Evolutionary conservation across 1,284 basidiomycete genomes (phyloP), one percentile per base, ranked within the genome.

Genomic region (Trichosporon inkin): DNA sequence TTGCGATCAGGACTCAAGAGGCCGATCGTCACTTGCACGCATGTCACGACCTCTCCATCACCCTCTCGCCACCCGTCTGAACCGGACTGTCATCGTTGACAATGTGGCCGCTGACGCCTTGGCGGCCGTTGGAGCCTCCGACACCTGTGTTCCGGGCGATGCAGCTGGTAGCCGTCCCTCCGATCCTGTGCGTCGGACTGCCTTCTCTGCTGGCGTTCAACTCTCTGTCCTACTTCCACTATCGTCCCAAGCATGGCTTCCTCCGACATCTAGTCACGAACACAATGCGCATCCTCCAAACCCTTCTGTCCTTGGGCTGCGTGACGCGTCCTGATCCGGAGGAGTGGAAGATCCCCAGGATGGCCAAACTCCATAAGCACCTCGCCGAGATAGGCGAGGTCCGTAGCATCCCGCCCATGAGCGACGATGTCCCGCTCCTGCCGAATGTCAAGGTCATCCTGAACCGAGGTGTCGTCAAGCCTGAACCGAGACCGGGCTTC

Each of bases 331-430:
- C 14, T 10, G 61, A 62, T 32, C 19, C 35, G n/a, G 54, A 59
- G 4, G 55, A 37, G 10, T 36, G 7, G 7, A 19, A 39, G 19
- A 28, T 62, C 10, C 61, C 57, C 49, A 51, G 41, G 16, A 40
- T 56, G 14, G 40, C 51, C 2, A 53, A 47, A 49, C 20, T 32
- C 20, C 38, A 47, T 22, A 10, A 28, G 11, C 32, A 56, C 35
- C 52, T 49, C n/a, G 55, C 54, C 5, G 57, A 58, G 16, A 44
- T 47, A 20, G 61, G 53, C 24, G 56, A 57, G 32, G 56, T 56
- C 1, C 56, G 58, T 20, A 39, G 24, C n/a, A 51, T 60, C 28
- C 53, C 58, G 6, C 52, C 55, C 3, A n/a, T 60, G 8, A 41
- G 22, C 34, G 32, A 38, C 10, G 56, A 55, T 24, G 40, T 58